Percentiles rank a stretch among this genome's conserved stretches.
Evolutionary conservation across 2,329 filamentous ascomycete species (phyloP).

Genomic region (Sarocladium strictum): DNA sequence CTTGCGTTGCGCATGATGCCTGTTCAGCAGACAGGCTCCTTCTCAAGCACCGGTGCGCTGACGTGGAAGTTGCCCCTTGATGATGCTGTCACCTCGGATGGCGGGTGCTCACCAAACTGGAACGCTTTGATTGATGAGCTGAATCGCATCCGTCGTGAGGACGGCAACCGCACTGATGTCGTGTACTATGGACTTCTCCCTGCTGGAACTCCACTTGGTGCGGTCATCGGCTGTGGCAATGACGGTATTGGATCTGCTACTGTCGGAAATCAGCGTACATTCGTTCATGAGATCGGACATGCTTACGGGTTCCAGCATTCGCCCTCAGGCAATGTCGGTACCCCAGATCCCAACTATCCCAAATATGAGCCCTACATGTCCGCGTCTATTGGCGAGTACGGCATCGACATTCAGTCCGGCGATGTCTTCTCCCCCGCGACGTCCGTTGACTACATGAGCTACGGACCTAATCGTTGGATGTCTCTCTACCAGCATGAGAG

Average conservation of each 20-base stretch:
- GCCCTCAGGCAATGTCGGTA: neutral
- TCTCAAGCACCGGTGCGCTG: neutral
- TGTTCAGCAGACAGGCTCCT: neutral
- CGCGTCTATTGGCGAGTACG: conserved; percentile 2
- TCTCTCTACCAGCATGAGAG: neutral
- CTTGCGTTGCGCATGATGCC: conserved; percentile 6
- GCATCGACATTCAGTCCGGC: conserved; percentile 1
- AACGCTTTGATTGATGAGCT: neutral
- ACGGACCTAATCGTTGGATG: conserved; percentile 4
- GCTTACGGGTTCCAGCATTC: neutral
- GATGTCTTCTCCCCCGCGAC: neutral
- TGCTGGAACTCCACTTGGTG: neutral
- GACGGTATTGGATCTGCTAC: neutral
- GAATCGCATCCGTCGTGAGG: neutral
- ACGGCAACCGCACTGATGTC: neutral
- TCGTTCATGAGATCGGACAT: conserved; percentile 6
- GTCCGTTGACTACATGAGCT: conserved; percentile 7
- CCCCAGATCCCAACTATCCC: neutral
- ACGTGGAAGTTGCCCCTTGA: conserved; percentile 1
- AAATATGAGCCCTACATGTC: conserved; percentile 4
- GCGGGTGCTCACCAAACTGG: neutral
- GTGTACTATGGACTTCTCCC: conserved; percentile 6
- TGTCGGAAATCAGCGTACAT: neutral
- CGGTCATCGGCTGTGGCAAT: neutral
- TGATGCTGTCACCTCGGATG: neutral